A percentile compares a stretch with the other conserved stretches of the same genome.
Conservation (phyloP, 306 rosid genomes). For the Quercus aquifolioides region DNA sequence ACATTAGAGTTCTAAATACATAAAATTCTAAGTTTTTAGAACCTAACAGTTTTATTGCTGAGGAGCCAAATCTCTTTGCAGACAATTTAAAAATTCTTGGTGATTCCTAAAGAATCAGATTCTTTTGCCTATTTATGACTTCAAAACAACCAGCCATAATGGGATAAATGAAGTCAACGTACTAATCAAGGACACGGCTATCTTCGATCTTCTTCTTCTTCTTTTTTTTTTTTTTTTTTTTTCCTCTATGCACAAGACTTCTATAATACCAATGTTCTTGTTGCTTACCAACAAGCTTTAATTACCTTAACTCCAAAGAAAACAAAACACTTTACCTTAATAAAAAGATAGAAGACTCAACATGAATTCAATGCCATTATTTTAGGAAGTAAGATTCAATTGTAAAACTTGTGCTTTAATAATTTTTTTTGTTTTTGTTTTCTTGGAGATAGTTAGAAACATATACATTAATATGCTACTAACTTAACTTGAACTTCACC, state of each 20-base stretch:
- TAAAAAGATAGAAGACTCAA: background rate
- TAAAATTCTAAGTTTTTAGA: no score
- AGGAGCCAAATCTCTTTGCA: background rate
- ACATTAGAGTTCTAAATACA: no score
- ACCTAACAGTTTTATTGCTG: no score
- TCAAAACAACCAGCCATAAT: background rate
- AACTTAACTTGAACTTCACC: no score
- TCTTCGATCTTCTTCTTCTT: no score
- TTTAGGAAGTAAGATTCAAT: background rate
- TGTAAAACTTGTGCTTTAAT: background rate
- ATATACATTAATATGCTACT: background rate
- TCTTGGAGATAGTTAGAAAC: background rate
- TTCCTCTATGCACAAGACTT: background rate
- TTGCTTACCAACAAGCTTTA: no score
- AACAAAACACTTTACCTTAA: no score
- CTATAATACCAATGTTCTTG: background rate
- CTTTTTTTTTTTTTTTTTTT: accelerated
- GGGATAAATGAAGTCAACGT: background rate
- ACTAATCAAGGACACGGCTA: background rate
- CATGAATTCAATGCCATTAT: background rate
- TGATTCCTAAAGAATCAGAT: background rate
- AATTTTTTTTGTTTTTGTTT: no score
- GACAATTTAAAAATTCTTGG: background rate
- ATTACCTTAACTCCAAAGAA: no score
- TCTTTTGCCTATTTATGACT: background rate